phyloP scores from a whole-genome alignment of 768 basidiomycete species.

The Termitomyces bulborhizus region DNA sequence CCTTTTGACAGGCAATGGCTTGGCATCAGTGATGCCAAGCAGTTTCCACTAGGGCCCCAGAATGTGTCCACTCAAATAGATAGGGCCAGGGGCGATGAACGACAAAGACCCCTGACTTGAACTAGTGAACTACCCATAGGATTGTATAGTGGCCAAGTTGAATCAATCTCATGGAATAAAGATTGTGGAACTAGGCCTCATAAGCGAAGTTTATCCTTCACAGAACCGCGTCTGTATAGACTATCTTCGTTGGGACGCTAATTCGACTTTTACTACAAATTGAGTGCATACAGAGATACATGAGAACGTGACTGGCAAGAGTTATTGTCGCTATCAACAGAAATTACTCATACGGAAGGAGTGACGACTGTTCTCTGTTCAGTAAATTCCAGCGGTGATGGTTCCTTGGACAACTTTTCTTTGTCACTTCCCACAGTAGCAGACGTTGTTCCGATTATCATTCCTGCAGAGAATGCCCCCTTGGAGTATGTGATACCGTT shows the following conservation, averaged over 20 bases:
- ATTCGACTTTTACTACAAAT: too few species aligned
- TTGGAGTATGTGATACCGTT: conserved; percentile 14
- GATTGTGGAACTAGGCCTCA: background rate
- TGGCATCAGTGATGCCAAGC: too few species aligned
- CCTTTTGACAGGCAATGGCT: too few species aligned
- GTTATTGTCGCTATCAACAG: background rate
- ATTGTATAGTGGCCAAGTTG: background rate
- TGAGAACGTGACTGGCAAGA: background rate
- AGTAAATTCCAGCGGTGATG: background rate
- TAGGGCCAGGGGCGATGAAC: too few species aligned
- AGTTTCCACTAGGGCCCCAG: too few species aligned
- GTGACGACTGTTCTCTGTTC: background rate
- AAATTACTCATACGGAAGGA: background rate
- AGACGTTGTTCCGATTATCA: background rate
- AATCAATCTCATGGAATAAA: background rate
- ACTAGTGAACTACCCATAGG: too few species aligned
- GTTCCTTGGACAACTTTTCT: background rate
- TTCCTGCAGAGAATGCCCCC: conserved; percentile 19
- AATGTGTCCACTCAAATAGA: too few species aligned
- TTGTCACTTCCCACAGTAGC: background rate
- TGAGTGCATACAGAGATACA: too few species aligned
- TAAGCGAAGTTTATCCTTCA: background rate
- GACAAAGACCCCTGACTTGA: background rate
- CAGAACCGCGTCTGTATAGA: too few species aligned
- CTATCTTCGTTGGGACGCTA: too few species aligned